phyloP scores from a whole-genome alignment of 2,329 filamentous ascomycete genomes.

The Phialophora macrospora region DNA sequence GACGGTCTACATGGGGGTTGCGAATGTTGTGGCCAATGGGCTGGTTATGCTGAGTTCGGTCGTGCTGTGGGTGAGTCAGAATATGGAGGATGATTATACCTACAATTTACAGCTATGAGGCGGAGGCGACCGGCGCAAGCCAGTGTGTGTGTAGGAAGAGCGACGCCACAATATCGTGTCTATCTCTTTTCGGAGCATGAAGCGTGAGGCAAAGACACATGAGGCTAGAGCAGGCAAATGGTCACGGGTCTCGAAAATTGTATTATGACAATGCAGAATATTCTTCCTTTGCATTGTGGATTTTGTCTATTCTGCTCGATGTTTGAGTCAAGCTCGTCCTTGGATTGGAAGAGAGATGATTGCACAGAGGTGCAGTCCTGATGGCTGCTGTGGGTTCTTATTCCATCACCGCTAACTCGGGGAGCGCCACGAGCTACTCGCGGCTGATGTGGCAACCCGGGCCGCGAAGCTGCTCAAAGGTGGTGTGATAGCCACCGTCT shows the following conservation, averaged over 20 bases:
- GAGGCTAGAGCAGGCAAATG: neutral
- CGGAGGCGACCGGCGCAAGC: neutral
- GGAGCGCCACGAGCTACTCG: neutral
- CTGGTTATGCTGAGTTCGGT: slow-evolving; percentile 70
- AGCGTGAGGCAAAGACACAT: neutral
- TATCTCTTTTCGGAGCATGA: neutral
- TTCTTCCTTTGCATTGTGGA: slow-evolving; percentile 3
- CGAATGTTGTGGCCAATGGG: slow-evolving; percentile 68
- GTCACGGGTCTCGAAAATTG: neutral
- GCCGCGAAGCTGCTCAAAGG: neutral
- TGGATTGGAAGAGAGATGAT: neutral
- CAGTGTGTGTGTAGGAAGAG: neutral
- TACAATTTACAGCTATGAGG: slow-evolving; percentile 68
- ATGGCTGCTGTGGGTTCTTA: neutral
- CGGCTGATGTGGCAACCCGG: neutral
- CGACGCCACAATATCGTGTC: neutral
- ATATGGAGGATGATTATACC: slow-evolving; percentile 74
- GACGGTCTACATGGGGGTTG: slow-evolving; percentile 70
- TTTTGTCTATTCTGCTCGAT: neutral
- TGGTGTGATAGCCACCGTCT: slow-evolving; percentile 5
- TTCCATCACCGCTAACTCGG: neutral
- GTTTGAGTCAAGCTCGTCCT: neutral
- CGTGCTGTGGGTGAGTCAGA: slow-evolving; percentile 72
- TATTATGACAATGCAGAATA: slow-evolving; percentile 3
- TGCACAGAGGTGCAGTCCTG: neutral